Conservation (phyloP, 495 filamentous ascomycete species). For the Thozetella sp. region DNA sequence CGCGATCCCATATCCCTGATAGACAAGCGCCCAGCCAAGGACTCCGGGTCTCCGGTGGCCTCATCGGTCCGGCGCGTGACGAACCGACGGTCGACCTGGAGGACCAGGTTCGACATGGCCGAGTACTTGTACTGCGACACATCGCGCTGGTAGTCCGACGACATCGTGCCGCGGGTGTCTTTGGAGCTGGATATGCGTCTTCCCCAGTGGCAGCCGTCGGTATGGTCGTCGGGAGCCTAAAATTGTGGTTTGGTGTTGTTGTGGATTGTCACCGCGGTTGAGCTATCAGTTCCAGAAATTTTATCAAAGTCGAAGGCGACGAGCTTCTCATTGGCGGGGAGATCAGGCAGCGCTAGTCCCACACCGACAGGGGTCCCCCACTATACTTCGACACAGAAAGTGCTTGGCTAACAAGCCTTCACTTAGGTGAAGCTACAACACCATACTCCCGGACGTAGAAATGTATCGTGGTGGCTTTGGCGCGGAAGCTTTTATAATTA, state of each 20-base stretch:
- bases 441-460: not conserved
- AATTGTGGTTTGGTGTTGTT: not conserved
- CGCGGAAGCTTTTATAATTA: too few relatives aligned
- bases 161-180: slow-evolving; percentile 55
- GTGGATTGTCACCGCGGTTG: not conserved
- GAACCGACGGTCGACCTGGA: slow-evolving; percentile 98
- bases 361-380: not conserved
- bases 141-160: slow-evolving; percentile 77
- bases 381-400: not conserved
- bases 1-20: slow-evolving; percentile 93
- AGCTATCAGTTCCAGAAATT: too few relatives aligned
- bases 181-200: slow-evolving; percentile 3
- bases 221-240: not conserved
- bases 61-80: slow-evolving; percentile 90
- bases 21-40: slow-evolving; percentile 88
- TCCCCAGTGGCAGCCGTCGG: not conserved
- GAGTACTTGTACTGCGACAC: slow-evolving; percentile 99
- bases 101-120: slow-evolving; percentile 99
- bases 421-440: not conserved
- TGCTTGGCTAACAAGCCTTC: too few relatives aligned
- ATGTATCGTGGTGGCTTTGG: too few relatives aligned
- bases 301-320: not conserved
- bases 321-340: not conserved
- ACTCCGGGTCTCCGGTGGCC: slow-evolving; percentile 95
- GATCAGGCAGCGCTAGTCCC: not conserved